Conservation (phyloP, 2,329 filamentous ascomycete species). For the Talaromyces sp. region DNA sequence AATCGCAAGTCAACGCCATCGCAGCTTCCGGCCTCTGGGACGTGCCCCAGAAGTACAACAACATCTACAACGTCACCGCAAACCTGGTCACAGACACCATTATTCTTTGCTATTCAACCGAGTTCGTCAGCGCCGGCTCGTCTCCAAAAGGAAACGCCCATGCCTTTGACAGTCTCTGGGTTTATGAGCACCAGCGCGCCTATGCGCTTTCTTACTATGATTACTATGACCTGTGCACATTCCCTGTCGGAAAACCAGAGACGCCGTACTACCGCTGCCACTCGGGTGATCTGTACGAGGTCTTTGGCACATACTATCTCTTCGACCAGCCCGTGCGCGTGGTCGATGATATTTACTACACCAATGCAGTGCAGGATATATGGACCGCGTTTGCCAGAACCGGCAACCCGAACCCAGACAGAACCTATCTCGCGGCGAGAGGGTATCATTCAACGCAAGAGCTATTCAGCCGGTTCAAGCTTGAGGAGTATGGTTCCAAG, state of each 20-base stretch:
- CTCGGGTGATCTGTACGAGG: conserved; percentile 9
- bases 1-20: not conserved
- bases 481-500: not conserved
- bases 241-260: conserved; percentile 8
- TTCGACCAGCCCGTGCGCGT: conserved; percentile 9
- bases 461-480: not conserved
- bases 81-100: conserved; percentile 8
- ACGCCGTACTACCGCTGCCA: conserved; percentile 9
- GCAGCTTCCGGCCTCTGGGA: conserved; percentile 6
- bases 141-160: not conserved
- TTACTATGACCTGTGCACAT: conserved; percentile 10
- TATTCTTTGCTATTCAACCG: conserved; percentile 3
- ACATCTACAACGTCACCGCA: conserved; percentile 7
- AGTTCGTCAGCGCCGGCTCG: conserved; percentile 6
- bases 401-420: conserved; percentile 8
- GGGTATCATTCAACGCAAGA: conserved; percentile 3
- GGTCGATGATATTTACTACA: conserved; percentile 9
- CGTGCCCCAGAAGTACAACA: conserved; percentile 4
- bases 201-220: conserved; percentile 9
- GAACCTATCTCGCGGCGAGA: not conserved
- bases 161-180: conserved; percentile 9
- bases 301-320: conserved; percentile 12
- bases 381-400: conserved; percentile 11
- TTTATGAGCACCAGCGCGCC: conserved; percentile 8
- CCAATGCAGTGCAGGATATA: conserved; percentile 10